phyloP scores from a whole-genome alignment of 768 basidiomycete species.

The Termitomyces heimii region DNA sequence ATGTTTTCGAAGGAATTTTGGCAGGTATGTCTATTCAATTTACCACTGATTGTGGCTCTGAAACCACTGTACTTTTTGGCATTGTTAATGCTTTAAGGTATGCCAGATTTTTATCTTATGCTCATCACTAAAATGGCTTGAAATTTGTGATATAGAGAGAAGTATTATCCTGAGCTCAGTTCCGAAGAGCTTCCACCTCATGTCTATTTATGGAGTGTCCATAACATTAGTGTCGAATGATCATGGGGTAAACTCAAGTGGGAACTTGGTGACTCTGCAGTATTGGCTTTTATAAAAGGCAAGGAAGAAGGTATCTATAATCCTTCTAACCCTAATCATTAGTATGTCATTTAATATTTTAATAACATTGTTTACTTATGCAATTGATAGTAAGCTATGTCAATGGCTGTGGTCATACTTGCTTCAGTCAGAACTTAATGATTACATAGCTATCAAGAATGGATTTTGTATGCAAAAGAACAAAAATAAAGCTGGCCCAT shows the following conservation, averaged over 20 bases:
- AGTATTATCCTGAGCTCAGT: constrained; percentile 20
- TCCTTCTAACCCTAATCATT: constrained; percentile 17
- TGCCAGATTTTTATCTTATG: not conserved
- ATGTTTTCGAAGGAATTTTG: not conserved
- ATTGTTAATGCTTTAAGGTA: not conserved
- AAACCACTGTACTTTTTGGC: constrained; percentile 27
- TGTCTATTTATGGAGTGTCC: constrained; percentile 22
- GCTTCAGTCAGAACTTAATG: constrained; percentile 13
- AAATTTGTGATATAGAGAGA: constrained; percentile 10
- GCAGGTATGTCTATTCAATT: constrained; percentile 1
- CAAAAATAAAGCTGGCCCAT: constrained; percentile 26
- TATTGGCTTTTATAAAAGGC: constrained; percentile 18
- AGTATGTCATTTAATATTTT: constrained; percentile 18
- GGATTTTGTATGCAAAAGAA: constrained; percentile 20
- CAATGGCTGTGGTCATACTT: constrained; percentile 24
- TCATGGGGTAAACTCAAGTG: constrained; percentile 27
- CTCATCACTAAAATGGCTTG: not conserved
- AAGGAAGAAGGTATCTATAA: constrained; percentile 17
- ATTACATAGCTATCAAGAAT: constrained; percentile 18
- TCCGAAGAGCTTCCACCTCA: constrained; percentile 22
- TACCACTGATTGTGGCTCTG: constrained; percentile 29
- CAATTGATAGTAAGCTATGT: not conserved
- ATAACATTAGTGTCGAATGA: constrained; percentile 29
- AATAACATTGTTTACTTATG: not conserved
- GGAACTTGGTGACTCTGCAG: constrained; percentile 25